Evolutionary conservation across 2,329 filamentous ascomycete genomes (phyloP).

Genomic region (Pseudogymnoascus sp.): DNA sequence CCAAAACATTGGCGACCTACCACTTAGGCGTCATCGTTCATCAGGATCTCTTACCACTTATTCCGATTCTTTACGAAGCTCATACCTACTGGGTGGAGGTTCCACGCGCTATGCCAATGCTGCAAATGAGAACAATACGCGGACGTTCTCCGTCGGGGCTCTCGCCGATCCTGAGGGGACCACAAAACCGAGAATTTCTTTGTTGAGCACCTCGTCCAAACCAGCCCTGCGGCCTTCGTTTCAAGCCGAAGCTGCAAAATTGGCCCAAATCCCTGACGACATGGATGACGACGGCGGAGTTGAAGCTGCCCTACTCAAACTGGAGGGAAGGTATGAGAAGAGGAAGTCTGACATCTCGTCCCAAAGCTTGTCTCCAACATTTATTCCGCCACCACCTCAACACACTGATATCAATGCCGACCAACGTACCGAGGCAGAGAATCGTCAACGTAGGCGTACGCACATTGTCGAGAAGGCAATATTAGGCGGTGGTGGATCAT

Average conservation of each 20-base stretch:
- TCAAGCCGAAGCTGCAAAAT: slow-evolving; percentile 76
- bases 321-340: slow-evolving; percentile 77
- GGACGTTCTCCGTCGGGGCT: slow-evolving; percentile 51
- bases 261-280: slow-evolving; percentile 83
- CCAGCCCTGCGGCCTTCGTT: slow-evolving; percentile 67
- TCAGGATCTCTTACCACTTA: slow-evolving; percentile 52
- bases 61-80: slow-evolving; percentile 52
- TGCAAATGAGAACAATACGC: slow-evolving; percentile 30
- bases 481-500: slow-evolving; percentile 26
- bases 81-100: slow-evolving; percentile 36
- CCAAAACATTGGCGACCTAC: slow-evolving; percentile 52
- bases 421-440: slow-evolving; percentile 29
- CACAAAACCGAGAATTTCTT: slow-evolving; percentile 41
- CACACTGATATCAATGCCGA: slow-evolving; percentile 6
- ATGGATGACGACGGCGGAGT: slow-evolving; percentile 72
- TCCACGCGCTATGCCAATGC: slow-evolving; percentile 39
- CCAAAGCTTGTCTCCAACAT: slow-evolving; percentile 11
- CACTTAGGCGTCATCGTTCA: slow-evolving; percentile 46
- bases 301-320: slow-evolving; percentile 82
- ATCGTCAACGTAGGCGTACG: slow-evolving; percentile 38
- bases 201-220: slow-evolving; percentile 56
- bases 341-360: slow-evolving; percentile 28
- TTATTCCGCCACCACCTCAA: slow-evolving; percentile 10
- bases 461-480: slow-evolving; percentile 37
- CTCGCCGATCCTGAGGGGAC: slow-evolving; percentile 36